Percentiles rank a stretch among this genome's conserved stretches.
phyloP scores from a whole-genome alignment of 441 rosid species.

The Gossypium gossypioides region DNA sequence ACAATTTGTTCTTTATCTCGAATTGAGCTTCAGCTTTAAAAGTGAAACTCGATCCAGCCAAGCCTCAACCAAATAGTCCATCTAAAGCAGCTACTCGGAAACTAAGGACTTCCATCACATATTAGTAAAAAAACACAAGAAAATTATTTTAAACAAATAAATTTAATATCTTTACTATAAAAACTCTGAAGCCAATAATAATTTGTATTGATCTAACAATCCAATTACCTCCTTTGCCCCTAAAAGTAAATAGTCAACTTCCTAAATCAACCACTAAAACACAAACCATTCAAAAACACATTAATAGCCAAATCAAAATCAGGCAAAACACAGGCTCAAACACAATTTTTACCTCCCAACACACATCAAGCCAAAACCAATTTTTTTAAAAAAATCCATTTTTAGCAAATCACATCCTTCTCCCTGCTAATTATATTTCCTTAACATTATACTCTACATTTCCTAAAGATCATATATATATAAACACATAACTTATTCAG shows the following conservation, averaged over 20 bases:
- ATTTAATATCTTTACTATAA: too few species aligned
- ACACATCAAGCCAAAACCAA: too few species aligned
- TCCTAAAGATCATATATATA: neutral
- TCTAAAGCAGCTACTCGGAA: neutral
- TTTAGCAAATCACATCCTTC: conserved; percentile 50
- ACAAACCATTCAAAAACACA: too few species aligned
- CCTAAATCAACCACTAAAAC: too few species aligned
- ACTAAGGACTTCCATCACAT: neutral
- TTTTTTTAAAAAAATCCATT: too few species aligned
- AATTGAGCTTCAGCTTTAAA: neutral
- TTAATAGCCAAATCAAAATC: too few species aligned
- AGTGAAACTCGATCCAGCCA: neutral
- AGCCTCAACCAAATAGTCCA: neutral
- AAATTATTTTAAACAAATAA: neutral
- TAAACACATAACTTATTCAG: neutral
- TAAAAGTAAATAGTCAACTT: too few species aligned
- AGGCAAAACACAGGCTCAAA: too few species aligned
- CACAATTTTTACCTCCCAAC: too few species aligned
- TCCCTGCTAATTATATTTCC: conserved; percentile 46
- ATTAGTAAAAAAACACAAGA: neutral
- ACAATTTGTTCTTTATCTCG: neutral
- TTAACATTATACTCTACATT: conserved; percentile 28
- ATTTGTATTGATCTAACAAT: too few species aligned
- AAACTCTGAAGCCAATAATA: too few species aligned
- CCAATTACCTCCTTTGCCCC: too few species aligned